phyloP scores from a whole-genome alignment of 1,284 basidiomycete species.

The Malassezia brasiliensis region DNA sequence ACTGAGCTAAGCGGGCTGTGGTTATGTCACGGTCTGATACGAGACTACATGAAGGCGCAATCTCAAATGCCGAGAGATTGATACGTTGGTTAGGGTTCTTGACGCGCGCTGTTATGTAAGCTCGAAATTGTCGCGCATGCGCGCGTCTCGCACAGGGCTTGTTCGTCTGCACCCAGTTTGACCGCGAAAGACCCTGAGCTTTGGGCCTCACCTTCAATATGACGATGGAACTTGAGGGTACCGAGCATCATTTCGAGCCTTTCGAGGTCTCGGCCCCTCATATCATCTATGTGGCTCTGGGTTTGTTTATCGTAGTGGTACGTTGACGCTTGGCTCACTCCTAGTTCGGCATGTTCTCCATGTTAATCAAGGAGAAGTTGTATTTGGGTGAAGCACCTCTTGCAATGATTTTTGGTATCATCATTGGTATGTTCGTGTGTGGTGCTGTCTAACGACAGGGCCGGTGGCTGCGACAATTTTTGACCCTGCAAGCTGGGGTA shows the following conservation, averaged over 20 bases:
- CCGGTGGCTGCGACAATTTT: conserved; percentile 78
- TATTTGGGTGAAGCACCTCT: conserved; percentile 95
- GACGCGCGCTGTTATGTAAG: too few relatives aligned
- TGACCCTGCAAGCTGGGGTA: conserved; percentile 73
- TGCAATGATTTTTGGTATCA: conserved; percentile 87
- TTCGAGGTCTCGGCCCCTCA: conserved; percentile 44
- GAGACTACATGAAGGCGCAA: too few relatives aligned
- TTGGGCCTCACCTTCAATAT: background rate
- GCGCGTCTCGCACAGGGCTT: too few relatives aligned
- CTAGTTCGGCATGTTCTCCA: conserved; percentile 86
- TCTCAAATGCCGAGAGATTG: too few relatives aligned
- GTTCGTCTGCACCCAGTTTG: background rate
- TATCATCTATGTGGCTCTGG: conserved; percentile 42
- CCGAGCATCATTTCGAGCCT: conserved; percentile 28
- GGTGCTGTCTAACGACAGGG: conserved; percentile 13
- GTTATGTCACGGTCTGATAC: too few relatives aligned
- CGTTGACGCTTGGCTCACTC: background rate
- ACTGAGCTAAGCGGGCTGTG: conserved; percentile 53
- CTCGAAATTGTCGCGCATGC: too few relatives aligned
- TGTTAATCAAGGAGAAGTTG: conserved; percentile 81
- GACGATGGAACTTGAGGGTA: conserved; percentile 9
- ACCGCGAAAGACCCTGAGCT: background rate
- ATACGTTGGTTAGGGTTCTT: too few relatives aligned
- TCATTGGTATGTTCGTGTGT: conserved; percentile 53
- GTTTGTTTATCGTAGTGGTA: conserved; percentile 38